Base-by-base conservation (phyloP, 192 early-diverging fungal genomes). In the Coemansia sp. region DNA sequence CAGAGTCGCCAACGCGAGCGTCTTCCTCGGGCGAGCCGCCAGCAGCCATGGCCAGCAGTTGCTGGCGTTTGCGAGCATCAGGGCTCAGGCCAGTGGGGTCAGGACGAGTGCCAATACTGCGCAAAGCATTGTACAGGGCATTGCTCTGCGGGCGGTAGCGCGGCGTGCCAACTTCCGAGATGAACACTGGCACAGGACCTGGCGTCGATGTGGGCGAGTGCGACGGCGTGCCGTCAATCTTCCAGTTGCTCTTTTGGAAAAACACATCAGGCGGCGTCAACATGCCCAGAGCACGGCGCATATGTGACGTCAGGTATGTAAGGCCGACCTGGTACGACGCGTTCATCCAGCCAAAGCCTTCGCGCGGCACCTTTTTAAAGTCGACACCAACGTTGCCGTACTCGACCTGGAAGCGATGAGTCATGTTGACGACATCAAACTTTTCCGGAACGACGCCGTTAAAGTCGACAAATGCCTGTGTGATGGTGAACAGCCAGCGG, bases 311-410 rank as follows among this genome's bases (percentile, higher is more conserved):
- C 59, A 96, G 74, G 60, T 91, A 92, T 2, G 79, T 84, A 32
- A 94, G 70, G 15, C 94, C 94, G 6, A 94, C 85, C 76, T 93
- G 90, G 73, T 89, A 89, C 25, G 86, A 89, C 6, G 95, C 91
- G 64, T 98, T 98, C 96, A 98, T 98, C 96, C 96, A 98, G 11
- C 96, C 96, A 78, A 98, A 98, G 12, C 96, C 96, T 82, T 98
- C 96, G 5, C 92, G 85, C 0, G 93, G 90, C 19, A 98, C 90
- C 70, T 85, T 92, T 75, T 93, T 91, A 83, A 98, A 98, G 68
- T 97, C 95, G 0, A 86, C 75, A 3, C 97, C 97, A 0, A 98
- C 94, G 60, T 96, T 96, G 29, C 96, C 96, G 60, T 98, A 98
- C 80, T 99, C 97, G 11, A 98, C 95, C 54, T 96, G 76, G 21